Evolutionary conservation across 106 monocot genomes (phyloP).

Genomic region (Dendrobium officinale): DNA sequence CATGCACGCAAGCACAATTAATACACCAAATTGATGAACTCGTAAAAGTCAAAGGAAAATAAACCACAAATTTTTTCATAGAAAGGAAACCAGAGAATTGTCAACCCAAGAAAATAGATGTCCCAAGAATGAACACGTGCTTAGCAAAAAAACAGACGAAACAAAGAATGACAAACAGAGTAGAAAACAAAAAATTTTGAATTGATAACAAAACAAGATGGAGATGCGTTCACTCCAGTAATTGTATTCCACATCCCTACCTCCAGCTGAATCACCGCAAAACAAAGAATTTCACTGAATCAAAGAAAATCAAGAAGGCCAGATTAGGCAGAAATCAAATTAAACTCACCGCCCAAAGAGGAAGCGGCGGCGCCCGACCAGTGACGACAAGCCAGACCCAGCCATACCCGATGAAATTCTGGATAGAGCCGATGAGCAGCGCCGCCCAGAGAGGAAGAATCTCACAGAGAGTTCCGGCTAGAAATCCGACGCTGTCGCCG

Average conservation of each 20-base stretch:
- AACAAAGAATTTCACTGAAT: background rate
- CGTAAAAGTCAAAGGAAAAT: no score
- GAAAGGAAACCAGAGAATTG: no score
- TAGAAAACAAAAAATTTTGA: background rate
- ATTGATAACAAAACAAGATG: background rate
- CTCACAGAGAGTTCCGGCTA: slow-evolving; percentile 64
- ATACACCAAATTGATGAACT: no score
- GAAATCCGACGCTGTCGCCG: slow-evolving; percentile 75
- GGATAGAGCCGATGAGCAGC: slow-evolving; percentile 53
- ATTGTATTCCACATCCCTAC: background rate
- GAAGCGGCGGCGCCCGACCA: slow-evolving; percentile 28
- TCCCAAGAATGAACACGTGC: background rate
- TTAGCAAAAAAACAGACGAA: background rate
- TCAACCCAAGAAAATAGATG: no score
- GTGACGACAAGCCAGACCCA: slow-evolving; percentile 76
- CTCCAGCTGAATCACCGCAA: background rate
- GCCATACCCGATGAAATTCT: slow-evolving; percentile 82
- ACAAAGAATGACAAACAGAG: background rate
- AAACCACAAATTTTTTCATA: no score
- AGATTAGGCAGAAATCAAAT: background rate
- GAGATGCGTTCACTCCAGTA: background rate
- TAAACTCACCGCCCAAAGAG: slow-evolving; percentile 81
- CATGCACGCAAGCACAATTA: no score
- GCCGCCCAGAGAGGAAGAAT: slow-evolving; percentile 66
- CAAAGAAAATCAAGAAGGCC: background rate